A percentile compares a stretch with the other conserved stretches of the same genome.
phyloP scores from a whole-genome alignment of 2,329 filamentous ascomycete genomes.

The Capronia americana region DNA sequence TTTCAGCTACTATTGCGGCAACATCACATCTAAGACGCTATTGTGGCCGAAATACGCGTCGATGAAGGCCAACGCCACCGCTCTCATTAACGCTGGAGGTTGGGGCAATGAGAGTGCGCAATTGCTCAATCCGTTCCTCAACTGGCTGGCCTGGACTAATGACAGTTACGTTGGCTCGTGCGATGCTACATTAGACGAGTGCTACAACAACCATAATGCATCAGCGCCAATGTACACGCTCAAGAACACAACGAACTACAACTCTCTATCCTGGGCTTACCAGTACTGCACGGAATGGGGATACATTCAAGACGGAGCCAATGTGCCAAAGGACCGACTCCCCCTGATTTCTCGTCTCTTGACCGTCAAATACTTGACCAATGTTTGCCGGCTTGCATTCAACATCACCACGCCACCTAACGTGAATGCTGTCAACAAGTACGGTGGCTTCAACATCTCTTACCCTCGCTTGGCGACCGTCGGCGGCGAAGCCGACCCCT shows the following conservation, averaged over 20 bases:
- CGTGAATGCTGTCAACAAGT: constrained; percentile 72
- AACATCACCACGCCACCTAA: constrained; percentile 70
- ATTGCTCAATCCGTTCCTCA: constrained; percentile 61
- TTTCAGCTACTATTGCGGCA: constrained; percentile 63
- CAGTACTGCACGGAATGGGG: constrained; percentile 72
- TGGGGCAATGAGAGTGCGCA: constrained; percentile 50
- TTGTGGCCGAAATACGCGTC: constrained; percentile 52
- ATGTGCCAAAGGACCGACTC: constrained; percentile 67
- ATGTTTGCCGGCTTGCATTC: constrained; percentile 71
- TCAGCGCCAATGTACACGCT: constrained; percentile 54
- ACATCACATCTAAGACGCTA: constrained; percentile 56
- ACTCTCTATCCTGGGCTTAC: constrained; percentile 60
- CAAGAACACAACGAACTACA: constrained; percentile 53
- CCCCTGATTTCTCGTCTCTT: constrained; percentile 76
- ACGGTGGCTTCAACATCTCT: constrained; percentile 74
- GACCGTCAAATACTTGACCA: constrained; percentile 66
- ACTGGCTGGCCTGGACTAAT: constrained; percentile 63
- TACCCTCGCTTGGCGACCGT: constrained; percentile 78
- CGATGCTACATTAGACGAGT: constrained; percentile 55
- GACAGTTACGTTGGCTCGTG: constrained; percentile 51
- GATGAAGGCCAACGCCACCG: constrained; percentile 49
- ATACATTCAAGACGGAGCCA: constrained; percentile 75
- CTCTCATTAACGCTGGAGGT: constrained; percentile 57
- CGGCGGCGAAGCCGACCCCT: constrained; percentile 80
- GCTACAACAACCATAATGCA: constrained; percentile 58